Evolutionary conservation across 2,329 filamentous ascomycete genomes (phyloP), one percentile per base, ranked within the genome.

Genomic region (Penicillium sp.): DNA sequence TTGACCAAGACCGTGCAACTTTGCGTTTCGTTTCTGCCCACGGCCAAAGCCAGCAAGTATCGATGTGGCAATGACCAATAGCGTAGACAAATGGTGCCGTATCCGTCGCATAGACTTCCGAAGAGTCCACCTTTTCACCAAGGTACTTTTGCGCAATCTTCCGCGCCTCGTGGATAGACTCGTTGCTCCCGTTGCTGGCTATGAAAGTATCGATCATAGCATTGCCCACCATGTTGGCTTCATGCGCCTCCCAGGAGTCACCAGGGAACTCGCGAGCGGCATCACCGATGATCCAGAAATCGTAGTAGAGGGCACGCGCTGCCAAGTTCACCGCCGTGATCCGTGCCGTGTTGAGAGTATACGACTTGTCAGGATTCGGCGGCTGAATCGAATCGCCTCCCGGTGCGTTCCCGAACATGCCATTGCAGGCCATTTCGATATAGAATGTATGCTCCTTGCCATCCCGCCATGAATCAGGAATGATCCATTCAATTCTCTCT

Each of bases 11-110:
- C 31, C 93, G 81, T 14, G 85, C 90, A 19, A 97, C 85, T 72
- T 98, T 98, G 58, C 93, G 86, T 71, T 94, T 96, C 0, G 93
- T 97, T 72, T 98, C 93, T 7, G 86, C 93, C 79, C 89, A 98
- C 0, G 93, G 93, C 93, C 93, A 98, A 23, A 98, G 76, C 93
- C 93, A 98, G 68, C 91, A 96, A 18, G 86, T 94, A 68, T 97
- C 93, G 53, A 98, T 98, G 66, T 98, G 93, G 56, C 93, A 98
- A 64, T 98, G 88, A 0, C 93, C 93, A 51, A 97, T 91, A 23
- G 82, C 91, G 55, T 81, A 93, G 3, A 97, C 87, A 43, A 94
- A 76, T 1, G 87, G 80, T 21, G 84, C 76, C 17, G 83, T 83
- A 47, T 81, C 83, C 34, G 76, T 81, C 27, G 87, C 77, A 60